A percentile compares a stretch with the other conserved stretches of the same genome.
Evolutionary conservation across 208 protist genomes (phyloP).

Genomic region (Acanthamoeba royreba): DNA sequence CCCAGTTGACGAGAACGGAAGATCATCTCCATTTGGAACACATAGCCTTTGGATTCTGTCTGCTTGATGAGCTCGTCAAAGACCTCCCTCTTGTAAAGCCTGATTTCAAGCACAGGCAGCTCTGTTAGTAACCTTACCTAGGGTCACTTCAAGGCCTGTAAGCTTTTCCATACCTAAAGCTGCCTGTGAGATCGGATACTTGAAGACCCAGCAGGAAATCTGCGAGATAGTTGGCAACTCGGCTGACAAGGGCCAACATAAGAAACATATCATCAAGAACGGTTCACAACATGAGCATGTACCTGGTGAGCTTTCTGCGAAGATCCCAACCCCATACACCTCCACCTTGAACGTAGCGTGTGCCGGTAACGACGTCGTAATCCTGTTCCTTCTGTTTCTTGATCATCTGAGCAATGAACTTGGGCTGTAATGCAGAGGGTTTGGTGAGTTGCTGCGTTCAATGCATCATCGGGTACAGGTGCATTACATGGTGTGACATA

Average conservation of each 20-base stretch:
- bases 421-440: constrained; percentile 47
- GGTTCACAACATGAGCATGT: neutral
- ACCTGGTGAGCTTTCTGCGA: constrained; percentile 63
- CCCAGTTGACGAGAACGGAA: constrained; percentile 64
- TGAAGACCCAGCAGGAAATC: constrained; percentile 58
- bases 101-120: neutral
- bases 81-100: constrained; percentile 76
- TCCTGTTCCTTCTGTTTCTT: constrained; percentile 65
- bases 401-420: constrained; percentile 82
- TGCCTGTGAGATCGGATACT: constrained; percentile 78
- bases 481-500: constrained; percentile 76
- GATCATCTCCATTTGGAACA: constrained; percentile 86
- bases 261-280: neutral
- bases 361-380: constrained; percentile 80
- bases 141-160: neutral
- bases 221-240: constrained; percentile 80
- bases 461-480: neutral
- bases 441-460: neutral
- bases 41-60: constrained; percentile 76
- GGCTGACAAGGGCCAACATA: neutral
- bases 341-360: constrained; percentile 70
- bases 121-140: neutral
- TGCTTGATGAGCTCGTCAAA: constrained; percentile 66
- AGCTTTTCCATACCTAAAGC: constrained; percentile 60
- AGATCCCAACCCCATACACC: constrained; percentile 81